Evolutionary conservation across 2,329 filamentous ascomycete species (phyloP), one percentile per base, ranked within the genome.

Genomic region (Fusarium denticulatum): DNA sequence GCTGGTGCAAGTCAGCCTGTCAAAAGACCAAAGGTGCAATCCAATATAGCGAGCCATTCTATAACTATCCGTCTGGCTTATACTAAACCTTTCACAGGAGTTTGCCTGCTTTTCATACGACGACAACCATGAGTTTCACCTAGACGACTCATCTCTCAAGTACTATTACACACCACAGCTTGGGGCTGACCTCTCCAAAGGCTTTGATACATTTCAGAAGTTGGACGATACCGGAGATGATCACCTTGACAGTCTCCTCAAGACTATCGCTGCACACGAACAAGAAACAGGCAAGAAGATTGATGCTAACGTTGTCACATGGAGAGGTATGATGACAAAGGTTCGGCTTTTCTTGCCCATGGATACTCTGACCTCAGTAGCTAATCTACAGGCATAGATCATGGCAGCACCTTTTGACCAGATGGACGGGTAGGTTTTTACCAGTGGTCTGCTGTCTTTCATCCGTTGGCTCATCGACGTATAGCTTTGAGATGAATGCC

Each of bases 281-380:
- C 86, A 91, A 80, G 86, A 90, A 73, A 89, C 88, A 2, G 88
- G 89, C 6, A 87, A 89, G 77, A 91, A 88, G 79, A 91, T 92
- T 37, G 91, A 95, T 69, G 92, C 93, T 5, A 91, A 97, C 76
- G 81, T 98, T 50, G 88, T 98, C 58, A 98, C 96, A 4, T 99
- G 96, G 96, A 88, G 96, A 78, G 96, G 96, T 42, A 98, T 98
- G 94, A 95, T 99, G 92, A 98, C 96, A 71, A 99, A 98, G 88
- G 94, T 95, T 80, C 60, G 82, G 59, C 28, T 42, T 34, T 30
- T 45, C 42, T 37, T 40, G 22, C 15, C 50, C 11, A 43, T 20
- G 6, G n/a, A 22, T 26, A 13, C 9, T 36, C 6, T 10, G 22
- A 5, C 18, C 18, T 37, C n/a, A 30, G 26, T 4, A 56, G 40